Evolutionary conservation across 2,329 filamentous ascomycete genomes (phyloP).

Genomic region (Penicillium aurantiogriseum): DNA sequence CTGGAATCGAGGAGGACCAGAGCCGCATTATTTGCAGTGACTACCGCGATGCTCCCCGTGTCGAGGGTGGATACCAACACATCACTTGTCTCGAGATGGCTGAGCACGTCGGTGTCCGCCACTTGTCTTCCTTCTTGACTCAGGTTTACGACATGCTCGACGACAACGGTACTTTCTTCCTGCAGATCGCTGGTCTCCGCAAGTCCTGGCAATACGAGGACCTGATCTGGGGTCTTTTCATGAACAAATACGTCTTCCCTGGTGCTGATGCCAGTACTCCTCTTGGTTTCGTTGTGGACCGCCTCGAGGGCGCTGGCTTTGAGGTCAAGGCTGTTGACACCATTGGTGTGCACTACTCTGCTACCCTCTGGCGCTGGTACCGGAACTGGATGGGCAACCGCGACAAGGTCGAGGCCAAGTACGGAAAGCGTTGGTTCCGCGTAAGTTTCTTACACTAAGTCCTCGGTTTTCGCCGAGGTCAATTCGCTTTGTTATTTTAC

Average conservation of each 20-base stretch:
- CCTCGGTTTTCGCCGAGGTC: neutral
- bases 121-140: conserved; percentile 75
- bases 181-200: conserved; percentile 91
- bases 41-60: conserved; percentile 88
- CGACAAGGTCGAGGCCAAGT: conserved; percentile 91
- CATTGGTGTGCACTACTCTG: conserved; percentile 93
- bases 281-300: conserved; percentile 80
- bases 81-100: conserved; percentile 98
- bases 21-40: conserved; percentile 93
- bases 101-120: conserved; percentile 93
- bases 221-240: conserved; percentile 95
- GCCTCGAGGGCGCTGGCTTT: conserved; percentile 80
- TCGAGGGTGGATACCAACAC: conserved; percentile 79
- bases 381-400: conserved; percentile 95
- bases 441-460: neutral
- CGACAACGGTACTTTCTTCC: conserved; percentile 92
- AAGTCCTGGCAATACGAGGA: conserved; percentile 98
- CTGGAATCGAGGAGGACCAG: conserved; percentile 80
- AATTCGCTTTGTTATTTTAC: neutral
- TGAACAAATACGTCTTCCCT: conserved; percentile 99
- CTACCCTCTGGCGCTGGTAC: conserved; percentile 97
- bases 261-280: conserved; percentile 95
- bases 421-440: conserved; percentile 92
- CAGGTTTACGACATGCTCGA: conserved; percentile 96
- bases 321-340: conserved; percentile 93